phyloP scores from a whole-genome alignment of 768 basidiomycete genomes.

The Dendrothele bispora region DNA sequence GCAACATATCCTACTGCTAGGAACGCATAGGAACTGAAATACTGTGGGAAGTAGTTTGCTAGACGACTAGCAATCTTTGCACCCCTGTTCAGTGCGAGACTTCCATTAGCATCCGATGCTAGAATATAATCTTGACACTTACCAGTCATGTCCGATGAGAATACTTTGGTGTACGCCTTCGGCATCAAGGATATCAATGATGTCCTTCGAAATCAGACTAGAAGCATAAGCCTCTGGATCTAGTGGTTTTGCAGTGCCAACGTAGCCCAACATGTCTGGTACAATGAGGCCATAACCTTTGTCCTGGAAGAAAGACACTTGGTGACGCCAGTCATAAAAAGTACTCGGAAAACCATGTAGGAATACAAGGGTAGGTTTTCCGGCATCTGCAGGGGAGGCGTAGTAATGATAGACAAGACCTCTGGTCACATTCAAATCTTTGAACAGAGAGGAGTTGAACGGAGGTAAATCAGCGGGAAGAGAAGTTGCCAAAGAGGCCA shows the following conservation, averaged over 20 bases:
- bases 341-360: constrained; percentile 46
- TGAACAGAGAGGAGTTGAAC: constrained; percentile 18
- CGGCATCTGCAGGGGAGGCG: constrained; percentile 4
- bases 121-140: too few species aligned
- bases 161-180: constrained; percentile 31
- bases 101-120: too few species aligned
- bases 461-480: constrained; percentile 14
- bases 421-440: constrained; percentile 14
- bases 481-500: too few species aligned
- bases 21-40: constrained; percentile 40
- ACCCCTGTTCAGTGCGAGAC: too few species aligned
- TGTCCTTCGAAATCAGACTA: constrained; percentile 28
- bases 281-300: constrained; percentile 43
- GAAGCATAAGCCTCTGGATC: constrained; percentile 24
- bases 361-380: constrained; percentile 38
- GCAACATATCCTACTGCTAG: constrained; percentile 34
- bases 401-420: constrained; percentile 23
- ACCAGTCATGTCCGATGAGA: constrained; percentile 43
- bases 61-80: constrained; percentile 30
- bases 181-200: constrained; percentile 37
- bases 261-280: constrained; percentile 49
- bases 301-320: constrained; percentile 22
- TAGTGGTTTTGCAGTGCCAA: constrained; percentile 26
- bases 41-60: constrained; percentile 33
- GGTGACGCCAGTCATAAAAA: constrained; percentile 41